phyloP scores from a whole-genome alignment of 495 filamentous ascomycete species.

The Aspergillus sclerotiicarbonarius region DNA sequence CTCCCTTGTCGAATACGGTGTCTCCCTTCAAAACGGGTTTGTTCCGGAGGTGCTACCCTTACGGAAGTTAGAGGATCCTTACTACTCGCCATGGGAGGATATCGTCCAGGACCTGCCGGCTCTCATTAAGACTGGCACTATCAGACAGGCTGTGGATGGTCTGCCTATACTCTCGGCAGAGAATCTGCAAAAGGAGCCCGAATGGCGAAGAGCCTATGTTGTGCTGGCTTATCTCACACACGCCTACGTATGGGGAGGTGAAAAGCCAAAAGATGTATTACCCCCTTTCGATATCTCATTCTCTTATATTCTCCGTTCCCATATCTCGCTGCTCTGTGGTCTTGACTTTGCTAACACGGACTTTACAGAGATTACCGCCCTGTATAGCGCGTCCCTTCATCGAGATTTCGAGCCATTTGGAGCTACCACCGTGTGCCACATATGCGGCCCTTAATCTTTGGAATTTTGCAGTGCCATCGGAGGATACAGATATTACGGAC shows the following conservation, averaged over 20 bases:
- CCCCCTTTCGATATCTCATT: not conserved
- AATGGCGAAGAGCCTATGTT: conserved; percentile 90
- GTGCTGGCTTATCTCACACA: conserved; percentile 85
- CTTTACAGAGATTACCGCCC: conserved; percentile 68
- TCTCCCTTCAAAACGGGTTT: conserved; percentile 82
- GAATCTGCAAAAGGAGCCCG: conserved; percentile 68
- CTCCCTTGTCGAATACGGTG: conserved; percentile 70
- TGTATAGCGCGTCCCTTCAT: conserved; percentile 79
- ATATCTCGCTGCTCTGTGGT: not conserved
- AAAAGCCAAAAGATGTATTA: conserved; percentile 70
- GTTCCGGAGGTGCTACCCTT: conserved; percentile 77
- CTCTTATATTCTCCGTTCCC: no score
- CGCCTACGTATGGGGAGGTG: conserved; percentile 92
- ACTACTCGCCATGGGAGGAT: conserved; percentile 88
- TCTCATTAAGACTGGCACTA: conserved; percentile 69
- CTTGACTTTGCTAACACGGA: not conserved
- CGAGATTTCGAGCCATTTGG: conserved; percentile 71
- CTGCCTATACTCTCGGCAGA: conserved; percentile 77
- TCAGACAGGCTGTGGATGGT: conserved; percentile 69
- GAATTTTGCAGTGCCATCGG: conserved; percentile 82
- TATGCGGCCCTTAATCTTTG: conserved; percentile 87
- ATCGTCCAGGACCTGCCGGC: conserved; percentile 72
- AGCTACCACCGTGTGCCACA: conserved; percentile 88
- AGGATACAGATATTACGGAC: conserved; percentile 69
- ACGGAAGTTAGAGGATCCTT: conserved; percentile 68